These are phyloP conservation scores for Magnusiomyces paraingens DNA, from an alignment of 1,139 yeast genomes.

Conservation along the genomic window DNA sequence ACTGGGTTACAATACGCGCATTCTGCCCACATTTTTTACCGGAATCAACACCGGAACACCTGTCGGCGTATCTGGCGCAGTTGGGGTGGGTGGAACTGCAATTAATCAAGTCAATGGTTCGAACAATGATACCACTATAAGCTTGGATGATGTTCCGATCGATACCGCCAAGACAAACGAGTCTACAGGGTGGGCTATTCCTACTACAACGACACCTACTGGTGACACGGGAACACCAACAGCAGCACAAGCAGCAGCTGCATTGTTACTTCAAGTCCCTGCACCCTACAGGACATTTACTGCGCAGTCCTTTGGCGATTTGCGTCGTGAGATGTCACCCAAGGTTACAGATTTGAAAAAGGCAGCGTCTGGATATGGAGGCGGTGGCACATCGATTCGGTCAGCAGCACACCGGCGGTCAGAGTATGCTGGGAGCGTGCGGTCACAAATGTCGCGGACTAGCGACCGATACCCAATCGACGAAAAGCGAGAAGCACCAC, in stretches of 20 bases:
- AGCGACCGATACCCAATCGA: no score
- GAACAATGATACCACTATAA: background rate
- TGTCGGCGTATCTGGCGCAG: no score
- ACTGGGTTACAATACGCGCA: slow-evolving; percentile 14
- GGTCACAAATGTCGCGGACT: no score
- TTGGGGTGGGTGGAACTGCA: no score
- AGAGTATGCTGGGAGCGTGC: no score
- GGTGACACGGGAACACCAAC: no score
- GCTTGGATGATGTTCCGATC: background rate
- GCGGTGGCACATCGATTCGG: background rate
- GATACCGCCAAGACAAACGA: background rate
- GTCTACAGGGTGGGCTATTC: background rate
- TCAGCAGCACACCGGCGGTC: no score
- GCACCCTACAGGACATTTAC: background rate
- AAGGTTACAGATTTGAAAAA: slow-evolving; percentile 24
- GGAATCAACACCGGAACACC: background rate
- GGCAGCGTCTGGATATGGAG: slow-evolving; percentile 22
- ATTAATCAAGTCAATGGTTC: background rate
- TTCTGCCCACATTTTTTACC: background rate
- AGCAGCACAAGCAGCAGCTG: background rate
- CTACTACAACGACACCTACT: no score
- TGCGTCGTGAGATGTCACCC: slow-evolving; percentile 21
- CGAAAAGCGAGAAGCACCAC: no score
- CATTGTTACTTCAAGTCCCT: background rate
- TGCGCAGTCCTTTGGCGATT: slow-evolving; percentile 9